Evolutionary conservation across 1,284 basidiomycete species (phyloP).

Genomic region (Puccinia hordei): DNA sequence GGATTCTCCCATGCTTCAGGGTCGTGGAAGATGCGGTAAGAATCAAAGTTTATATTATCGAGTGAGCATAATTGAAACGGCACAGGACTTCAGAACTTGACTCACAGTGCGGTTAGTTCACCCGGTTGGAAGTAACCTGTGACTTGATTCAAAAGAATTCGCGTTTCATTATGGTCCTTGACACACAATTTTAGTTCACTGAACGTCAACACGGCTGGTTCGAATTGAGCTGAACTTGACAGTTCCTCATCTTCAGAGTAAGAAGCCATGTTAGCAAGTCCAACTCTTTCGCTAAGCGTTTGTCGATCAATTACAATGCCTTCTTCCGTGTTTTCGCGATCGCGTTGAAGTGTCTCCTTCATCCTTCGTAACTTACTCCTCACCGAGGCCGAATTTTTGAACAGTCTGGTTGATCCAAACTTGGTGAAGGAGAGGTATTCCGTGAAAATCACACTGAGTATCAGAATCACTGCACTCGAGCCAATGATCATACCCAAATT

Average conservation of each 20-base stretch:
- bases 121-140: slow-evolving; percentile 48
- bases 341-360: background rate
- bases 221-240: slow-evolving; percentile 21
- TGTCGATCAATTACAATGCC: slow-evolving; percentile 3
- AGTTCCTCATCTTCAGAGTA: background rate
- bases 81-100: background rate
- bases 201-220: slow-evolving; percentile 44
- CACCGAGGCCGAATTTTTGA: slow-evolving; percentile 21
- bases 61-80: background rate
- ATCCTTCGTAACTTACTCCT: slow-evolving; percentile 18
- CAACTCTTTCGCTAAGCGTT: slow-evolving; percentile 23
- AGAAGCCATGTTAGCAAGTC: background rate
- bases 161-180: background rate
- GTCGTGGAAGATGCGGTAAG: background rate
- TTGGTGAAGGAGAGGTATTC: slow-evolving; percentile 35
- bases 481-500: slow-evolving; percentile 32
- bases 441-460: slow-evolving; percentile 19
- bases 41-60: background rate
- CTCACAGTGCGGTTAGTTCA: slow-evolving; percentile 50
- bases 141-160: slow-evolving; percentile 34
- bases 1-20: slow-evolving; percentile 48
- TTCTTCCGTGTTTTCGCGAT: background rate
- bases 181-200: slow-evolving; percentile 33
- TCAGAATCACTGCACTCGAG: slow-evolving; percentile 11
- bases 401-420: slow-evolving; percentile 35